phyloP scores from a whole-genome alignment of 805 yeast species.

The Ascoidea tarda region DNA sequence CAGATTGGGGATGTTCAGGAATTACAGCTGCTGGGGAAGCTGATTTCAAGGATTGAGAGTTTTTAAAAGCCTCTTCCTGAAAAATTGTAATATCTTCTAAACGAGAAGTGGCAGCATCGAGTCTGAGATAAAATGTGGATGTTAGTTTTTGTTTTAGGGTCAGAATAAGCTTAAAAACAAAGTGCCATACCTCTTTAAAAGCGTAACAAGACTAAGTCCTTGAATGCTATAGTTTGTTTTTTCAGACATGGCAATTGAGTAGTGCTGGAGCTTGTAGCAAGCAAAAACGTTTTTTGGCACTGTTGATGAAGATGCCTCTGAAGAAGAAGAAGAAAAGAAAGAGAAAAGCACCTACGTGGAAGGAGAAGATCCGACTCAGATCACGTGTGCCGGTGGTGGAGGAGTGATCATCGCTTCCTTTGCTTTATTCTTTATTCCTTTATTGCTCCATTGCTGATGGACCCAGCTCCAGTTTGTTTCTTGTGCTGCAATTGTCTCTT shows the following conservation, averaged over 20 bases:
- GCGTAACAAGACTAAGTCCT: constrained; percentile 78
- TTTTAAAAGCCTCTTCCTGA: constrained; percentile 44
- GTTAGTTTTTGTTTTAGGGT: neutral
- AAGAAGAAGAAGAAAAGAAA: too few species aligned
- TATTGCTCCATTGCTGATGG: too few species aligned
- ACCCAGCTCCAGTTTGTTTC: too few species aligned
- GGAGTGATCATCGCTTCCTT: too few species aligned
- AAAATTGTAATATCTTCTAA: constrained; percentile 77
- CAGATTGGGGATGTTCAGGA: constrained; percentile 1
- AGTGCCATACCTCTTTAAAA: constrained; percentile 41
- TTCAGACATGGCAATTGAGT: constrained; percentile 1
- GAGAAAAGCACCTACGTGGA: too few species aligned
- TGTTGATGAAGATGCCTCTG: too few species aligned
- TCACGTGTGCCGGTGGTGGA: too few species aligned
- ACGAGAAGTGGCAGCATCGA: constrained; percentile 89
- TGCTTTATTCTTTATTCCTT: too few species aligned
- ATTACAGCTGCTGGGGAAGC: constrained; percentile 15
- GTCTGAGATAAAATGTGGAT: constrained; percentile 22
- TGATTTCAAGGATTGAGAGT: neutral
- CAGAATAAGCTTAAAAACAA: neutral
- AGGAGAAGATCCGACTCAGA: too few species aligned
- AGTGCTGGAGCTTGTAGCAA: too few species aligned
- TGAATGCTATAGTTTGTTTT: constrained; percentile 43
- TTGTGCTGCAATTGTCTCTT: too few species aligned
- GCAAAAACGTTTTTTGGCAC: too few species aligned